Evolutionary conservation across 257 asterid genomes (phyloP), one percentile per base, ranked within the genome.

Genomic region (Sherardia arvensis): DNA sequence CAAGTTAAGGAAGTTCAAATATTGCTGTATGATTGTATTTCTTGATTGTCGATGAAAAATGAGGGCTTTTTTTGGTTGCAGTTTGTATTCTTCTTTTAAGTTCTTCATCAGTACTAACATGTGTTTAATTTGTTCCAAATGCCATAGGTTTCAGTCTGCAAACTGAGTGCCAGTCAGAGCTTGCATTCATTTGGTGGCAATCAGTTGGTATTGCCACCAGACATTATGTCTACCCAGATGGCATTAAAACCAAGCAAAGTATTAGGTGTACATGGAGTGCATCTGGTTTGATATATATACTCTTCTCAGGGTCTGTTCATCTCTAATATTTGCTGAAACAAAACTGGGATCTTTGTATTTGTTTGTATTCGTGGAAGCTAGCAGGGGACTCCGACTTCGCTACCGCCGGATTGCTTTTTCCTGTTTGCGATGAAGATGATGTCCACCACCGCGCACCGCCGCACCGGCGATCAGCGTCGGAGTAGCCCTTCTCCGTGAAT

Each of bases 181-280:
- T 66, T 75, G 43, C 68, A 56, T 71, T 68, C 70, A 53, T 43
- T 71, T 67, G 56, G 68, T 69, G 96, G 95, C 91, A 83, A 70
- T 91, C 97, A 85, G 94, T 84, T 85, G n/a, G 59, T 36, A 78
- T 90, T 88, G 97, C 87, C 95, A 67, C 66, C 69, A 33, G 53
- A 73, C 62, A 78, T 69, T 66, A 91, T 87, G 97, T 69, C 60
- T 85, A 71, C 79, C 49, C 84, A 84, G 72, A 73, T 73, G 66
- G 70, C 81, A 61, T 53, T 79, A 74, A 77, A 64, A 64, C 77
- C 83, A 69, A 76, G 77, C 68, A 73, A 65, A 63, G 74, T 79
- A 75, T 77, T 90, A 56, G 98, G 97, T 66, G 73, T 83, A 20
- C 85, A 89, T 73, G 95, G 91, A 65, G 76, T 85, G 63, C 91